Base-by-base conservation (phyloP, 768 basidiomycete genomes). In the Strobilomyces dryophilus region DNA sequence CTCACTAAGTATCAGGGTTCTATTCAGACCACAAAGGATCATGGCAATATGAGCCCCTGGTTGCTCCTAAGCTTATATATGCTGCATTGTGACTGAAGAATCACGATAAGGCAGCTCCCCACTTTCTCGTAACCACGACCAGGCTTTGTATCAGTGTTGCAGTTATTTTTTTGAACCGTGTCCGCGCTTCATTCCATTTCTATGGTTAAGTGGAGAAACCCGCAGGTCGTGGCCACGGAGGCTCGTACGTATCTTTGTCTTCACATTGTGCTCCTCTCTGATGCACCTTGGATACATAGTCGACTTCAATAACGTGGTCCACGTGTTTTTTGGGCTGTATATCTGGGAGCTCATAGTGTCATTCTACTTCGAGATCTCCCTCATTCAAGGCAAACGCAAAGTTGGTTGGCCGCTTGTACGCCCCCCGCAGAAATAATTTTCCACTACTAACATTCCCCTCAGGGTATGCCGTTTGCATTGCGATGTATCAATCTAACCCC, bases 381-480 rank as follows among this genome's bases (percentile, higher is more conserved):
- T 89, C 31, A 51, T 87, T 39, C 77, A 74, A 27, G 63, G 78
- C n/a, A 74, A 76, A 49, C 79, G 85, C 42, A 77, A 71, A 60
- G 80, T 86, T 57, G 77, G 79, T 29, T 87, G 84, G 84, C 85
- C 87, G 56, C 70, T 88, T 68, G 86, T 87, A 64, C 54, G 82
- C 76, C 36, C 32, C 12, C 39, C 43, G 29, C 26, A 8, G 8
- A 31, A 45, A 32, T 1, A 39, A 12, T 27, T 2, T 0, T 26
- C 4, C 20, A 21, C 4, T 32, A 34, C 56, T 64, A n/a, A 65
- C 31, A 15, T 58, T 10, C 18, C 6, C 18, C 11, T 39, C 27
- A 66, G 59, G 32, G 65, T 65, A 34, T 34, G 65, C 34, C 37
- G 29, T 54, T 21, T 31, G 29, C 47, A 2, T 54, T 17, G n/a